Base-by-base conservation (phyloP, 768 basidiomycete species). In the Boletus vermiculosoides region DNA sequence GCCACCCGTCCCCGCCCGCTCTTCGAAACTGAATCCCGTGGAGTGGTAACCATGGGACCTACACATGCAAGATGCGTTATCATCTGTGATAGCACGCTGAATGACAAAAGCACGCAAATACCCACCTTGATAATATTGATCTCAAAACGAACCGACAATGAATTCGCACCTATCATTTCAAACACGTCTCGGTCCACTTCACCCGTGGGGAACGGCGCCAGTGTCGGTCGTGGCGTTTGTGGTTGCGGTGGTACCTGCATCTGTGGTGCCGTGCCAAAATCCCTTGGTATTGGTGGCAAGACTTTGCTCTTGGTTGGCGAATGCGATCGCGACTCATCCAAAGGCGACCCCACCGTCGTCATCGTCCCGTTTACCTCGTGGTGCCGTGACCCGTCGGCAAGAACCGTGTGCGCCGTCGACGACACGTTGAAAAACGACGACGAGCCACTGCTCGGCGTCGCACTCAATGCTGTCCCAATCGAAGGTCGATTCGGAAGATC, bases 11-110 rank as follows among this genome's bases (percentile, higher is more conserved):
- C 1, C 95, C 95, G 28, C 90, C 83, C 1, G 87, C 83, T 58
- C 96, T 81, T 47, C 96, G 85, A 77, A 98, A 98, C 68, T 98
- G 96, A 45, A 98, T 89, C 3, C 96, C 95, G 72, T 98, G 91
- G 20, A 98, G 74, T 3, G 94, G 93, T 48, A 98, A 76, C 86
- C 87, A 92, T 45, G 94, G 94, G 3, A 97, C 92, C 94, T 95
- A 64, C 44, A 33, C 58, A 52, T 31, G 37, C 2, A 25, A 16
- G 16, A 45, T 5, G 13, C 16, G 45, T 62, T 52, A 54, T 50
- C 45, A 36, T 39, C 23, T 16, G 18, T 20, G 13, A 33, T 25
- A 33, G 5, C 22, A 15, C 1, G 13, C 37, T 33, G 5, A 12
- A 25, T 10, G 7, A 44, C 31, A 49, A 42, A 49, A 30, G 44